These are phyloP conservation scores for Chenopodium album DNA, from an alignment of 148 eudicot genomes.

Conservation along the genomic window DNA sequence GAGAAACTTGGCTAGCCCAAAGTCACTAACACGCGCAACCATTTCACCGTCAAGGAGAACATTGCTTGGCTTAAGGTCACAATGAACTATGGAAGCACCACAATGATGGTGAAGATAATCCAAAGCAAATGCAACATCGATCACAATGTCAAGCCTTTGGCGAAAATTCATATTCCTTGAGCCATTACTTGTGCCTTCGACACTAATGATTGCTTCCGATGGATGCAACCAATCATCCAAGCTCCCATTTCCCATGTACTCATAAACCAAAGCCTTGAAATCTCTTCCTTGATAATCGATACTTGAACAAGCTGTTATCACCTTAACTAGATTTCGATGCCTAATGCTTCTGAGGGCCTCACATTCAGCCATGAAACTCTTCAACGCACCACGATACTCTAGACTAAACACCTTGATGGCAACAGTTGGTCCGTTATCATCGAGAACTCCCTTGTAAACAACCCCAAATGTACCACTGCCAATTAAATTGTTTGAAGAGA, in stretches of 20 bases:
- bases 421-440: background rate
- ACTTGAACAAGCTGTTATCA: slow-evolving; percentile 26
- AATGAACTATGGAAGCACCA: slow-evolving; percentile 30
- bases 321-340: slow-evolving; percentile 29
- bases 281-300: slow-evolving; percentile 22
- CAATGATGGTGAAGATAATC: slow-evolving; percentile 43
- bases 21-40: slow-evolving; percentile 47
- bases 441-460: slow-evolving; percentile 30
- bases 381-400: slow-evolving; percentile 14
- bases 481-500: slow-evolving; percentile 15
- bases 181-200: background rate
- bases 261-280: slow-evolving; percentile 30
- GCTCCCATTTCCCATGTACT: slow-evolving; percentile 27
- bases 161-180: background rate
- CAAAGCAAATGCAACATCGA: slow-evolving; percentile 42
- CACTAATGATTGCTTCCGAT: too few species aligned
- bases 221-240: slow-evolving; percentile 27
- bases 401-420: slow-evolving; percentile 24
- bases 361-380: slow-evolving; percentile 31
- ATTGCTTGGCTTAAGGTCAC: slow-evolving; percentile 47
- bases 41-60: slow-evolving; percentile 37
- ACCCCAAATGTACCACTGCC: slow-evolving; percentile 28
- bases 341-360: slow-evolving; percentile 17
- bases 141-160: slow-evolving; percentile 21
- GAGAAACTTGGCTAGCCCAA: slow-evolving; percentile 43